Evolutionary conservation across 768 basidiomycete species (phyloP).

Genomic region (Mycena rebaudengoi): DNA sequence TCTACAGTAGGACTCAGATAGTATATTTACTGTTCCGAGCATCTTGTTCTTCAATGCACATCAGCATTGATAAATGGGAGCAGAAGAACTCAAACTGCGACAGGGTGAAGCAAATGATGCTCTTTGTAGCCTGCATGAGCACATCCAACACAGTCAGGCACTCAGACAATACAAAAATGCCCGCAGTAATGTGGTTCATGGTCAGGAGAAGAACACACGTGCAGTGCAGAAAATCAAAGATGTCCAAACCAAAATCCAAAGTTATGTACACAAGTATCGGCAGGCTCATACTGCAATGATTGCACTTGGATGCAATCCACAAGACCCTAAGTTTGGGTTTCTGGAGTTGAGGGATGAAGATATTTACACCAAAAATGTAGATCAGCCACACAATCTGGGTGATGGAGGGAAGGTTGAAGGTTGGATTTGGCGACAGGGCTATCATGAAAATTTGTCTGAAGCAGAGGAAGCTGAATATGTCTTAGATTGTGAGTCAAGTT

Average conservation of each 20-base stretch:
- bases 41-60: no score
- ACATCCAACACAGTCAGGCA: neutral
- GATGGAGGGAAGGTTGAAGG: slow-evolving; percentile 20
- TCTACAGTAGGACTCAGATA: no score
- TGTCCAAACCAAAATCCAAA: slow-evolving; percentile 4
- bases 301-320: neutral
- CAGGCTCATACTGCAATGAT: slow-evolving; percentile 2
- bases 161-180: neutral
- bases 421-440: slow-evolving; percentile 20
- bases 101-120: neutral
- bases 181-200: neutral
- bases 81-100: neutral
- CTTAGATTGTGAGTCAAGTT: slow-evolving; percentile 6
- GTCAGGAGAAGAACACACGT: neutral
- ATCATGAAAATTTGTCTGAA: slow-evolving; percentile 7
- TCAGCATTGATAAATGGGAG: no score
- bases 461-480: slow-evolving; percentile 10
- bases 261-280: neutral
- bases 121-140: neutral
- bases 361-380: slow-evolving; percentile 14
- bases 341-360: slow-evolving; percentile 10
- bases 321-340: neutral
- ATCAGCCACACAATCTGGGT: slow-evolving; percentile 4
- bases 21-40: no score
- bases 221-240: neutral